A percentile compares a stretch with the other conserved stretches of the same genome.
Evolutionary conservation across 1,139 yeast species (phyloP).

Genomic region (Nakaseomyces glabratus): DNA sequence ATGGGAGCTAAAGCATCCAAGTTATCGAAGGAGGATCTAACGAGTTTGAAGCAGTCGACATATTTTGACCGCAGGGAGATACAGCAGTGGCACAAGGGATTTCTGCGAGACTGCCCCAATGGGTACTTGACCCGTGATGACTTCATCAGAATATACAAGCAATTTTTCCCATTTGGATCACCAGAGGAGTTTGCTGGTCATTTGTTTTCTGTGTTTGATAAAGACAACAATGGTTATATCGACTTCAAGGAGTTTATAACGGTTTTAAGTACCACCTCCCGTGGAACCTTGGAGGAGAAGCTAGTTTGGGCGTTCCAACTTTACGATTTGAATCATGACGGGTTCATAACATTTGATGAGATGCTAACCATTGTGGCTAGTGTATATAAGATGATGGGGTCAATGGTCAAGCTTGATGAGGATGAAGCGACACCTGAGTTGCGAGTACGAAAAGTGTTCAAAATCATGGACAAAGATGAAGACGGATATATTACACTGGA

Average conservation of each 20-base stretch:
- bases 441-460: slow-evolving; percentile 75
- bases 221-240: slow-evolving; percentile 69
- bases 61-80: slow-evolving; percentile 88
- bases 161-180: slow-evolving; percentile 97
- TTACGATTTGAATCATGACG: slow-evolving; percentile 76
- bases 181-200: slow-evolving; percentile 86
- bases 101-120: slow-evolving; percentile 83
- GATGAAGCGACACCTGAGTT: slow-evolving; percentile 90
- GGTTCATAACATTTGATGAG: slow-evolving; percentile 65
- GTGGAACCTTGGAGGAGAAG: slow-evolving; percentile 85
- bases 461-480: slow-evolving; percentile 57
- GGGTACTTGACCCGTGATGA: slow-evolving; percentile 85
- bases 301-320: slow-evolving; percentile 79
- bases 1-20: slow-evolving; percentile 98
- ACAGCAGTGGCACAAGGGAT: slow-evolving; percentile 98
- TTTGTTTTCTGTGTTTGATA: slow-evolving; percentile 82
- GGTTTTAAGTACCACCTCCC: slow-evolving; percentile 76
- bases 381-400: slow-evolving; percentile 91
- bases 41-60: slow-evolving; percentile 74
- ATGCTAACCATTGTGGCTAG: slow-evolving; percentile 73
- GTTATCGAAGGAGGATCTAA: slow-evolving; percentile 81
- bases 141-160: slow-evolving; percentile 85
- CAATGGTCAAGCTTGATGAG: slow-evolving; percentile 85
- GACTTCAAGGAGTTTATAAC: slow-evolving; percentile 90
- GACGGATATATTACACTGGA: slow-evolving; percentile 63